Conservation (phyloP, 768 basidiomycete genomes). For the Tylopilus sp. region DNA sequence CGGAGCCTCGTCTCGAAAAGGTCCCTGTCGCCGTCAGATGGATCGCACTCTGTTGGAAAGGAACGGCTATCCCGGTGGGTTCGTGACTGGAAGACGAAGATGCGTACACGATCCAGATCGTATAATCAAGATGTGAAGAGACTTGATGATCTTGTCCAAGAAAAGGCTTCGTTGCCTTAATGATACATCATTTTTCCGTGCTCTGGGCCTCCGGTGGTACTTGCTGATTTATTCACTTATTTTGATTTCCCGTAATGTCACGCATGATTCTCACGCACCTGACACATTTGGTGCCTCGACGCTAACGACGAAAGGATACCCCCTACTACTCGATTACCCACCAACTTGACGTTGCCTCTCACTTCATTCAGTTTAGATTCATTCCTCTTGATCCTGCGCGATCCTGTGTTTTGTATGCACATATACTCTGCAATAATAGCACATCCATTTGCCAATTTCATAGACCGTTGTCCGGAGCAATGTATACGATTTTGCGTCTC, state of each 20-base stretch:
- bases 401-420: conserved; percentile 30
- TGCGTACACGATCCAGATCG: conserved; percentile 52
- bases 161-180: conserved; percentile 42
- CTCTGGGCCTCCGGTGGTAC: conserved; percentile 8
- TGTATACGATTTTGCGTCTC: conserved; percentile 10
- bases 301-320: conserved; percentile 30
- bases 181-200: conserved; percentile 11
- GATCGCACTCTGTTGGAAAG: conserved; percentile 19
- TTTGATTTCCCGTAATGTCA: conserved; percentile 21
- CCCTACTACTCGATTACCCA: conserved; percentile 33
- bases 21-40: conserved; percentile 21
- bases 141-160: conserved; percentile 50
- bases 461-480: conserved; percentile 10
- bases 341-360: conserved; percentile 12
- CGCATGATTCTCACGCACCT: conserved; percentile 19
- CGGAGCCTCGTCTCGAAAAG: conserved; percentile 49
- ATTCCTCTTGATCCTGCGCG: conserved; percentile 19
- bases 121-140: conserved; percentile 45
- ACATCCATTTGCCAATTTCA: neutral
- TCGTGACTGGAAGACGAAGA: conserved; percentile 63
- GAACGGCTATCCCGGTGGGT: conserved; percentile 53
- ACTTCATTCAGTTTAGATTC: conserved; percentile 8
- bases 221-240: conserved; percentile 23
- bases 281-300: conserved; percentile 11
- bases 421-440: conserved; percentile 18